phyloP scores from a whole-genome alignment of 768 basidiomycete genomes.

The Tulasnella sp. region DNA sequence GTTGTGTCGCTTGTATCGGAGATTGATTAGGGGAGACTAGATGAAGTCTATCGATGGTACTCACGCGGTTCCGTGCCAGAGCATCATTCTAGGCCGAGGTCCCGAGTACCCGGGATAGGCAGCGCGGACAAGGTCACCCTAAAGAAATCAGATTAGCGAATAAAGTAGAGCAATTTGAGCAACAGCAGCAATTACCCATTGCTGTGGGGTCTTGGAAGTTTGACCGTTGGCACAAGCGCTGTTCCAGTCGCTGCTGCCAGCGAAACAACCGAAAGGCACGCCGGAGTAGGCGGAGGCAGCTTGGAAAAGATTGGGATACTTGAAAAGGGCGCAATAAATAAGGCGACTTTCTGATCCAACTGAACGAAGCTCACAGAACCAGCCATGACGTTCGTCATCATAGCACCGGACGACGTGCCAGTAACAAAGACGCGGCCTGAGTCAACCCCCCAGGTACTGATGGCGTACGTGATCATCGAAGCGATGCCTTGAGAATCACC shows the following conservation, averaged over 20 bases:
- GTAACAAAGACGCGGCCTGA: slow-evolving; percentile 40
- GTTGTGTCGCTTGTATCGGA: slow-evolving; percentile 38
- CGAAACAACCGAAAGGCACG: slow-evolving; percentile 50
- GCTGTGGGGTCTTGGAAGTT: slow-evolving; percentile 38
- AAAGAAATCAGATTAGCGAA: not conserved
- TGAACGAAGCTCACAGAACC: slow-evolving; percentile 35
- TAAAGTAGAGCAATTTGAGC: too few relatives aligned
- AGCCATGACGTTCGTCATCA: slow-evolving; percentile 53
- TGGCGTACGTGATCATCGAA: slow-evolving; percentile 12
- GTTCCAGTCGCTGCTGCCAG: slow-evolving; percentile 44
- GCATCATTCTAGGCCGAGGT: slow-evolving; percentile 42
- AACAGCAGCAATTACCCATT: slow-evolving; percentile 35
- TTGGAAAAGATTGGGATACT: slow-evolving; percentile 40
- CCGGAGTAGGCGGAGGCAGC: slow-evolving; percentile 46
- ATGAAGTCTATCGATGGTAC: slow-evolving; percentile 13
- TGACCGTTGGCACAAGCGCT: slow-evolving; percentile 40
- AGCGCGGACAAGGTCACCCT: slow-evolving; percentile 40
- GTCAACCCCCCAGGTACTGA: slow-evolving; percentile 5
- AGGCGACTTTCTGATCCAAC: not conserved
- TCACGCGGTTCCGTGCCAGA: slow-evolving; percentile 47
- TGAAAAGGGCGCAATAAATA: not conserved
- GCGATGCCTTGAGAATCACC: slow-evolving; percentile 34
- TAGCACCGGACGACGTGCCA: slow-evolving; percentile 47
- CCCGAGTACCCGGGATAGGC: slow-evolving; percentile 52
- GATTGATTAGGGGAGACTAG: not conserved